Base-by-base conservation (phyloP, 441 rosid genomes). In the Adansonia gregorii region DNA sequence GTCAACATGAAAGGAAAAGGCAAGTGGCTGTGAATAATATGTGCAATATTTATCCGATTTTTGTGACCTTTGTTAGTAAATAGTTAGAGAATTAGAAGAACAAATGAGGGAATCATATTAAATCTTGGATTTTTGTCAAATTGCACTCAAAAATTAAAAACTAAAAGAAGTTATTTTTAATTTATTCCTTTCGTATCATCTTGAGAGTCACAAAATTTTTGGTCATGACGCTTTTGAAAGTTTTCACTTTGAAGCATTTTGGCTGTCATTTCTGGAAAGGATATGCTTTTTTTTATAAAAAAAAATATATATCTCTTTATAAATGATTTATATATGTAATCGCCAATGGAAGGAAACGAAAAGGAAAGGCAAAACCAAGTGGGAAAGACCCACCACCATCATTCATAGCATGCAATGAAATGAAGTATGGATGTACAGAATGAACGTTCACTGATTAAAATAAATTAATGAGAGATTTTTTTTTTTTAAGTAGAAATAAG, bases 181-280 rank as follows among this genome's bases (percentile, higher is more conserved):
- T 59, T 15, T 24, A 0, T 10, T 61, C 66, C 43, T 12, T 12
- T 41, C 66, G 27, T 61, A 61, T 61, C 66, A 11, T 27, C 45
- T 31, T 61, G 67, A 14, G 67, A 61, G 67, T 61, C 67, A 27
- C 45, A 61, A 12, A 31, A 61, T 45, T 11, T 61, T 63, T 63
- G 35, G 67, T 4, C 67, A 61, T 61, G 8, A 27, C 17, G 43
- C 8, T 61, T 61, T 27, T 27, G 9, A 12, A 14, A 6, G 45
- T 63, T 63, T 63, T 27, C 43, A 61, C 43, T 61, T 61, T 35
- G 12, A 27, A 61, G 67, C 43, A 61, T 61, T 27, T 27, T 27
- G 67, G 17, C 2, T 61, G 43, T 61, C 43, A 9, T 61, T 61
- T 61, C 67, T 35, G 10, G 0, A 7, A 31, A 63, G 19, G 66